Percentiles rank a stretch among this genome's conserved stretches.
These are phyloP conservation scores for Beauveria sp. DNA, from an alignment of 2,329 filamentous ascomycete genomes.

Conservation along the genomic window DNA sequence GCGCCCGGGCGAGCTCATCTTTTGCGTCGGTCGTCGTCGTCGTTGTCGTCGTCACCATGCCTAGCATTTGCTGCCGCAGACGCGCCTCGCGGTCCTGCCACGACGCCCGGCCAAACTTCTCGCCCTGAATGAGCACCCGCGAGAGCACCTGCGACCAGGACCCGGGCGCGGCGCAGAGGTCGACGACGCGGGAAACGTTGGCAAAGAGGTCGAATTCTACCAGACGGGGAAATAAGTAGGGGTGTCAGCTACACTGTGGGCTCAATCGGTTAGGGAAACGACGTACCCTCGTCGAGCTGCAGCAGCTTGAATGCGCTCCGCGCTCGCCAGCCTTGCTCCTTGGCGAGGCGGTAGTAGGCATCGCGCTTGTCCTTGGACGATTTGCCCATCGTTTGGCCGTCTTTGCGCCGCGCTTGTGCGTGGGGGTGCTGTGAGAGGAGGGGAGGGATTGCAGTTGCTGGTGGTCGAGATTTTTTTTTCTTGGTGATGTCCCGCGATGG, in stretches of 20 bases:
- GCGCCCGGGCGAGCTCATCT: constrained; percentile 9
- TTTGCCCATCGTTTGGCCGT: constrained; percentile 63
- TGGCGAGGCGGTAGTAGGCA: constrained; percentile 93
- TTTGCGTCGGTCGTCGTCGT: constrained; percentile 12
- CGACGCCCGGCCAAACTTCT: constrained; percentile 76
- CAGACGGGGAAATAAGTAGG: not conserved
- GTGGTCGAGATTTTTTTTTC: not conserved
- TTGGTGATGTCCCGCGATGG: constrained; percentile 3
- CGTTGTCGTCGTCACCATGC: constrained; percentile 29
- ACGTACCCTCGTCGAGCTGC: constrained; percentile 73
- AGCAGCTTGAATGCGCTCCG: constrained; percentile 95
- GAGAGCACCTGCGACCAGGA: constrained; percentile 98
- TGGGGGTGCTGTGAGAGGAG: not conserved
- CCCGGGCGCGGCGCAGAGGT: constrained; percentile 90
- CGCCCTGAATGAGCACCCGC: constrained; percentile 84
- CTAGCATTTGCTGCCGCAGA: constrained; percentile 54
- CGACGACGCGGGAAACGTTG: constrained; percentile 84
- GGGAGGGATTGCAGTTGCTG: not conserved
- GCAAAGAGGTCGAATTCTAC: constrained; percentile 90
- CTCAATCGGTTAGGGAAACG: not conserved
- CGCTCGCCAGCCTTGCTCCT: constrained; percentile 97
- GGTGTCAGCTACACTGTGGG: not conserved
- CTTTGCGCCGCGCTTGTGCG: not conserved
- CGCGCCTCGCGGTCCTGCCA: constrained; percentile 79
- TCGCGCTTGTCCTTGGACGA: constrained; percentile 98